Conservation (phyloP, 345 rosid species). For the Hibiscus tridactylites region DNA sequence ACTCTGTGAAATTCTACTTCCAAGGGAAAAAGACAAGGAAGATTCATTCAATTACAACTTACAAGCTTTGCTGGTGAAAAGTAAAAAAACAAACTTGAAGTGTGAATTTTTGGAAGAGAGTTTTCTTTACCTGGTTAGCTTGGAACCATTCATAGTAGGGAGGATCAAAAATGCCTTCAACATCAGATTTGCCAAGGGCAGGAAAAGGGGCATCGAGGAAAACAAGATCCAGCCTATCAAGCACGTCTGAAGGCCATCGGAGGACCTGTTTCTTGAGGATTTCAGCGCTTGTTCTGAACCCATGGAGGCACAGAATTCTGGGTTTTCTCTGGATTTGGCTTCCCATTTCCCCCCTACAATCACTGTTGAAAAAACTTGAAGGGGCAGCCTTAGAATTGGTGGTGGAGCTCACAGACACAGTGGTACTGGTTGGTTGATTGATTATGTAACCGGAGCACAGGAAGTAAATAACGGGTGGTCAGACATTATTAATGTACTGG, state of each 20-base stretch:
- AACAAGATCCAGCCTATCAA: slow-evolving; percentile 32
- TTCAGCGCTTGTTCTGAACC: slow-evolving; percentile 41
- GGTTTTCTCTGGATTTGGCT: slow-evolving; percentile 25
- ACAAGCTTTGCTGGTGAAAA: background rate
- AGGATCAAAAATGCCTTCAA: slow-evolving; percentile 42
- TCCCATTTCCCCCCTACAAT: slow-evolving; percentile 8
- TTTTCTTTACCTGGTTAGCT: slow-evolving; percentile 19
- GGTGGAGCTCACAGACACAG: background rate
- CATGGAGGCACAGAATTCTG: slow-evolving; percentile 44
- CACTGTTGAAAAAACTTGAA: background rate
- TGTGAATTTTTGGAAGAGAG: background rate
- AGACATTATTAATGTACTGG: too few relatives aligned
- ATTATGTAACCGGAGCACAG: background rate
- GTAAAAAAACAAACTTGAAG: background rate
- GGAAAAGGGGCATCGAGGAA: slow-evolving; percentile 44
- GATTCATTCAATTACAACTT: background rate
- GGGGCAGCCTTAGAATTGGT: background rate
- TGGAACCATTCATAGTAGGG: slow-evolving; percentile 55
- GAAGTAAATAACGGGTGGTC: too few relatives aligned
- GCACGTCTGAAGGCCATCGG: slow-evolving; percentile 36
- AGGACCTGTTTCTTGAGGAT: slow-evolving; percentile 30
- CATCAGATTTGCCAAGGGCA: slow-evolving; percentile 28
- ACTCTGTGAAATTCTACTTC: slow-evolving; percentile 28
- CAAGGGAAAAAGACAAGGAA: background rate
- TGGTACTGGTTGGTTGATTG: too few relatives aligned